Conservation (phyloP, 495 filamentous ascomycete species). For the Polyplosphaeria fusca region DNA sequence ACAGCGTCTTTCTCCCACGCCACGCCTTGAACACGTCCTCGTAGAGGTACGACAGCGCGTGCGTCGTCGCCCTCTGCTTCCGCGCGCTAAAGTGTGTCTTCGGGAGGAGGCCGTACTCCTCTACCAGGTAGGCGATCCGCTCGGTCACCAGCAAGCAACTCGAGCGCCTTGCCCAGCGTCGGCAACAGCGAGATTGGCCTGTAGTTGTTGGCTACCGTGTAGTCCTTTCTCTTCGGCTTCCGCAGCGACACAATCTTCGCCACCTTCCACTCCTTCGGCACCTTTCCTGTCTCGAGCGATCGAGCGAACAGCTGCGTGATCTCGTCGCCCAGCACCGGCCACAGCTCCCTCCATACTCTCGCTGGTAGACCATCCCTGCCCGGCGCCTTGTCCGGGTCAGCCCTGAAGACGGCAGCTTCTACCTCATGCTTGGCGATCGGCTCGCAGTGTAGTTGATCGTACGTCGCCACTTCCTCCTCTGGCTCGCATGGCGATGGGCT, state of each 20-base stretch:
- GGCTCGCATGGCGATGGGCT: conserved; percentile 13
- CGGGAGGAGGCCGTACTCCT: conserved; percentile 16
- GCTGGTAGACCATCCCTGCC: conserved; percentile 24
- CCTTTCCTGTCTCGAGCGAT: conserved; percentile 9
- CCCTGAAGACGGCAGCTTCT: conserved; percentile 18
- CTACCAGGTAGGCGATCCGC: conserved; percentile 26
- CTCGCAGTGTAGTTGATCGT: conserved; percentile 15
- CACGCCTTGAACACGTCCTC: conserved; percentile 39
- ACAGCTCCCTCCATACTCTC: conserved; percentile 29
- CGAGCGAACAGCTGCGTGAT: conserved; percentile 18
- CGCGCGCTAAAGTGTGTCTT: conserved; percentile 35
- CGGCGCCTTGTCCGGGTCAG: conserved; percentile 25
- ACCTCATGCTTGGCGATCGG: conserved; percentile 27
- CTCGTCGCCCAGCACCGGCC: conserved; percentile 18
- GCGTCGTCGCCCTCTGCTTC: conserved; percentile 29
- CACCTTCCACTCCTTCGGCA: conserved; percentile 16
- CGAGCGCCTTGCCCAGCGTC: conserved; percentile 30
- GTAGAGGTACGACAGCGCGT: conserved; percentile 32
- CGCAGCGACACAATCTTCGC: conserved; percentile 30
- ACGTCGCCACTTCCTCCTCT: conserved; percentile 5
- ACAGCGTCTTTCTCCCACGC: conserved; percentile 29
- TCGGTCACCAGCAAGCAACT: conserved; percentile 29
- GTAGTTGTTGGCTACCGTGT: conserved; percentile 28
- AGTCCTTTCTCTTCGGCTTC: conserved; percentile 27
- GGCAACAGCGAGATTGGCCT: conserved; percentile 31